phyloP scores from a whole-genome alignment of 2,329 filamentous ascomycete species.

The Fonsecaea pugnacius region DNA sequence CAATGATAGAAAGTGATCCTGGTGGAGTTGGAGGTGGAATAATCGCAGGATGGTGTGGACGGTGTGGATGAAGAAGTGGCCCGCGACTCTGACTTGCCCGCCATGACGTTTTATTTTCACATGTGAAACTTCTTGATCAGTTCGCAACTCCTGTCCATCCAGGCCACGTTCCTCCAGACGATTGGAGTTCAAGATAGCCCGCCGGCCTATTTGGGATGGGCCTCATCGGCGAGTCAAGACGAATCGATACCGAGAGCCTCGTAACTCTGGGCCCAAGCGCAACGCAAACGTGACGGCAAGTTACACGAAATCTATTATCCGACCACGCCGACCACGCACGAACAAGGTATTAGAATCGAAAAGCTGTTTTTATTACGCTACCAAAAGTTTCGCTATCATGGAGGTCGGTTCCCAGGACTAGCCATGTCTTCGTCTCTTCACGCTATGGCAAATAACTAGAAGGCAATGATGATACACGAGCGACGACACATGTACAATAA shows the following conservation, averaged over 20 bases:
- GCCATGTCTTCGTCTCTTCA: slow-evolving; percentile 5
- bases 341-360: no score
- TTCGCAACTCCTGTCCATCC: not conserved
- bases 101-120: slow-evolving; percentile 3
- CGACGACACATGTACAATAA: not conserved
- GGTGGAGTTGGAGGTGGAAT: not conserved
- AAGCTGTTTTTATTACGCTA: no score
- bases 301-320: no score
- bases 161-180: slow-evolving; percentile 8
- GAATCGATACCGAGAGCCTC: no score
- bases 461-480: not conserved
- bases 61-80: not conserved
- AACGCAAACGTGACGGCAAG: no score
- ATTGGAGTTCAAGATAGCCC: slow-evolving; percentile 5
- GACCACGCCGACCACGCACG: no score
- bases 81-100: not conserved
- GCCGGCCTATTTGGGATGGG: not conserved
- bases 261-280: no score
- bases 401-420: no score
- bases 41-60: not conserved
- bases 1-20: slow-evolving; percentile 2
- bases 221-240: not conserved
- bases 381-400: no score
- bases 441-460: slow-evolving; percentile 4
- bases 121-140: slow-evolving; percentile 5